Base-by-base conservation (phyloP, 495 filamentous ascomycete species). In the Tricharina praecox region DNA sequence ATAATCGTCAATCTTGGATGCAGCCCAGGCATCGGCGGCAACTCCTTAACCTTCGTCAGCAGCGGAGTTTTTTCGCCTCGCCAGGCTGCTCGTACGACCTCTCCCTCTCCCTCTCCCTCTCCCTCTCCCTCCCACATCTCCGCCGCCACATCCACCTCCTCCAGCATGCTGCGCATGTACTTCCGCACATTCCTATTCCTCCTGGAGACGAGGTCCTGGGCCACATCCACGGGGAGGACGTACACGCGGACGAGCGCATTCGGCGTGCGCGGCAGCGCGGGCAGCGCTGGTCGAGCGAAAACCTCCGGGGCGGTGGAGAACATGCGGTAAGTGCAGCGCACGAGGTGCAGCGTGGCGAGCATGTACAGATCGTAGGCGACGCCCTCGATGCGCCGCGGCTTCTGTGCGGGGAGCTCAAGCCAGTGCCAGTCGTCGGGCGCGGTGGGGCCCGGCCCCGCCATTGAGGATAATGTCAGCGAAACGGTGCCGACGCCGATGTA, bases 1-100 rank as follows among this genome's bases (percentile, higher is more conserved):
- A 68, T 64, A 1, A 61, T 50, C 42, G 72, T 68, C 4, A 93
- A 65, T 4, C 87, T 74, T 8, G 87, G 83, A 65, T 95, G 87
- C 11, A 83, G n/a, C n/a, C n/a, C n/a, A n/a, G n/a, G n/a, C n/a
- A n/a, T n/a, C n/a, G n/a, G n/a, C n/a, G n/a, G n/a, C n/a, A n/a
- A n/a, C n/a, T n/a, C n/a, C n/a, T n/a, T n/a, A n/a, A n/a, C n/a
- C n/a, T n/a, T n/a, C n/a, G n/a, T n/a, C n/a, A n/a, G n/a, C n/a
- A n/a, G n/a, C n/a, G n/a, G n/a, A n/a, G n/a, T n/a, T n/a, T 37
- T 26, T 51, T 30, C n/a, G 2, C 15, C 16, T n/a, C n/a, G n/a
- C n/a, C n/a, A n/a, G n/a, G n/a, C n/a, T n/a, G n/a, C n/a, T n/a
- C n/a, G n/a, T n/a, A n/a, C n/a, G n/a, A n/a, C n/a, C n/a, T n/a